These are phyloP conservation scores for Acer yangbiense DNA, from an alignment of 345 rosid species.

Conservation along the genomic window DNA sequence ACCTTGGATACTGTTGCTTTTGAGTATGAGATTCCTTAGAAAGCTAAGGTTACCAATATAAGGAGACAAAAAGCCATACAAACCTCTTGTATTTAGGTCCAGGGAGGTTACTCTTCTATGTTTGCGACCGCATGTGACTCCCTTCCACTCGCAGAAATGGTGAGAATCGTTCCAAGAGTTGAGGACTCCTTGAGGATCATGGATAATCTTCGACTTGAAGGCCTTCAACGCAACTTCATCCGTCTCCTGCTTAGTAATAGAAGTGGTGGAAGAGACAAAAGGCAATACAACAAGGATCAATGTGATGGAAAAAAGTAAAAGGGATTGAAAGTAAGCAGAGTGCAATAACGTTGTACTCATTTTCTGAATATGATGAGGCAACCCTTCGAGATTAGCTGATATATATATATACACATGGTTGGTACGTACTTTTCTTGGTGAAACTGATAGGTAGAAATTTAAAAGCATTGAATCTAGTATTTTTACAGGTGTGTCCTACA, in stretches of 20 bases:
- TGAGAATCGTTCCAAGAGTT: slow-evolving; percentile 32
- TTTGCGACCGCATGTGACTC: slow-evolving; percentile 25
- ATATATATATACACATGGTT: too few relatives aligned
- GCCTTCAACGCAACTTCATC: slow-evolving; percentile 25
- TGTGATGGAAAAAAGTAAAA: too few relatives aligned
- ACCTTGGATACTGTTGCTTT: slow-evolving; percentile 22
- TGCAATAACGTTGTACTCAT: too few relatives aligned
- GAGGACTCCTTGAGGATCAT: slow-evolving; percentile 20
- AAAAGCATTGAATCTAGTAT: too few relatives aligned
- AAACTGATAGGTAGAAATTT: too few relatives aligned
- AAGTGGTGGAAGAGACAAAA: not conserved
- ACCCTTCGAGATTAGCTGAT: too few relatives aligned
- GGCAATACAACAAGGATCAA: too few relatives aligned
- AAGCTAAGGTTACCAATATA: slow-evolving; percentile 41
- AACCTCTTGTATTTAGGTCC: slow-evolving; percentile 23
- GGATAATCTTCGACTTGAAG: slow-evolving; percentile 30
- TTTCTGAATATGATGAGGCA: too few relatives aligned
- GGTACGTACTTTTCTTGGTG: too few relatives aligned
- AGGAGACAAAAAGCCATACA: slow-evolving; percentile 29
- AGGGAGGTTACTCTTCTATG: slow-evolving; percentile 27
- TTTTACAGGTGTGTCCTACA: too few relatives aligned
- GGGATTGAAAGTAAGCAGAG: too few relatives aligned
- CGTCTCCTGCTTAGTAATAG: slow-evolving; percentile 21
- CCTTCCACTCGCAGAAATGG: slow-evolving; percentile 30
- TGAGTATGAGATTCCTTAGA: slow-evolving; percentile 28